A percentile compares a stretch with the other conserved stretches of the same genome.
These are phyloP conservation scores for Lachnellula subtilissima DNA, from an alignment of 2,329 filamentous ascomycete species.

Conservation along the genomic window DNA sequence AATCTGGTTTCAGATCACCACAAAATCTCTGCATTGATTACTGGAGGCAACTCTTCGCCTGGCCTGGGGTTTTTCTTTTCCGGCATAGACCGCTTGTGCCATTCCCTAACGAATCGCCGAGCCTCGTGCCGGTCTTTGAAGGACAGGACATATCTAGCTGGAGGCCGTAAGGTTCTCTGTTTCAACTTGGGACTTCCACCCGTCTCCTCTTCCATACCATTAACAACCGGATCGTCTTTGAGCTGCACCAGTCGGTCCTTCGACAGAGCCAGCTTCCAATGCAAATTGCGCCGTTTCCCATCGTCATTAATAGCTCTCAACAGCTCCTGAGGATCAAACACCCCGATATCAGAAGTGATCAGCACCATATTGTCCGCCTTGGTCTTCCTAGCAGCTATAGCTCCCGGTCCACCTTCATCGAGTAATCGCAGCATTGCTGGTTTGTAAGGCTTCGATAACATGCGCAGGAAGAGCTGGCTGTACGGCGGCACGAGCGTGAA, in stretches of 20 bases:
- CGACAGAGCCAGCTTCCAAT: conserved; percentile 26
- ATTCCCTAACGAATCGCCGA: conserved; percentile 44
- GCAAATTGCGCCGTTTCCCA: conserved; percentile 28
- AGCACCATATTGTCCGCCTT: conserved; percentile 26
- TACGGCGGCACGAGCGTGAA: conserved; percentile 47
- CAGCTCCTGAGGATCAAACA: conserved; percentile 16
- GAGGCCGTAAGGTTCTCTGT: conserved; percentile 1
- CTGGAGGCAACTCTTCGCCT: conserved; percentile 35
- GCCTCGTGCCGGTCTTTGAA: conserved; percentile 31
- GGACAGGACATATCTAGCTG: conserved; percentile 26
- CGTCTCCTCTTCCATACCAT: not conserved
- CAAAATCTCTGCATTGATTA: conserved; percentile 43
- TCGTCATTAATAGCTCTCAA: conserved; percentile 22
- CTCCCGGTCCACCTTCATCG: conserved; percentile 30
- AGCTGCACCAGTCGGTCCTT: conserved; percentile 13
- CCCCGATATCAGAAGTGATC: conserved; percentile 23
- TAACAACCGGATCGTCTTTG: not conserved
- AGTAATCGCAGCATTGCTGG: conserved; percentile 32
- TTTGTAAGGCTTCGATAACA: conserved; percentile 33
- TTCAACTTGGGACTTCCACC: not conserved
- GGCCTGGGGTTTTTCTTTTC: conserved; percentile 23
- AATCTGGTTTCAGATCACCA: conserved; percentile 35
- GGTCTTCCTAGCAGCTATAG: conserved; percentile 14
- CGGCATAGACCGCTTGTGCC: conserved; percentile 46
- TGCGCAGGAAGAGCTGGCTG: conserved; percentile 31